These are phyloP conservation scores for Paspalum notatum DNA, from an alignment of 176 grass and related monocot genomes.

Conservation along the genomic window DNA sequence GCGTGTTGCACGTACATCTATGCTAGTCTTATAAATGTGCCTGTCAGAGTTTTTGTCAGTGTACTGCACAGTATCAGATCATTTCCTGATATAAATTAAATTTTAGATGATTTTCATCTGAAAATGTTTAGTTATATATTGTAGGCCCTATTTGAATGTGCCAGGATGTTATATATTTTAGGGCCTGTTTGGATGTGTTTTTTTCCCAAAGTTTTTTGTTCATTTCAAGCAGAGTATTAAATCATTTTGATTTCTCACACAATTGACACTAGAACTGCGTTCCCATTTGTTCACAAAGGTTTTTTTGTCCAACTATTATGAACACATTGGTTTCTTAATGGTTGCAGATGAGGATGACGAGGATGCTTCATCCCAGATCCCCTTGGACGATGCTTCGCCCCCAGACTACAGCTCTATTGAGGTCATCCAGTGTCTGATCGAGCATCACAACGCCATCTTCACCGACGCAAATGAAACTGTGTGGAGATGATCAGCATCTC, in stretches of 20 bases:
- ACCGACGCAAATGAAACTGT: constrained; percentile 77
- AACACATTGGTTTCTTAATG: constrained; percentile 28
- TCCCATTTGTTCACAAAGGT: neutral
- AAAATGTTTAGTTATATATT: neutral
- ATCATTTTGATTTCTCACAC: neutral
- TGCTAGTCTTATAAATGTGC: neutral
- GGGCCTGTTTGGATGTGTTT: neutral
- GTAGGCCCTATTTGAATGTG: neutral
- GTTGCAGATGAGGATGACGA: constrained; percentile 73
- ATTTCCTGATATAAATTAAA: neutral
- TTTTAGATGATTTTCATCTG: neutral
- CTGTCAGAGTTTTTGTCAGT: neutral
- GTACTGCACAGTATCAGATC: neutral
- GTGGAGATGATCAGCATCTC: constrained; percentile 63
- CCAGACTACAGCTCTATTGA: constrained; percentile 93
- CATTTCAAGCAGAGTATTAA: neutral
- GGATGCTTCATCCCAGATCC: constrained; percentile 86
- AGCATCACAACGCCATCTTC: constrained; percentile 96
- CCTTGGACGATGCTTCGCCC: constrained; percentile 75
- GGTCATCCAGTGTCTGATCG: constrained; percentile 91
- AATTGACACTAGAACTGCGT: neutral
- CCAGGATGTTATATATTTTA: neutral
- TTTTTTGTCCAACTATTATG: constrained; percentile 23
- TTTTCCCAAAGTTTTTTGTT: neutral
- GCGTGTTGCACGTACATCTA: no score